Base-by-base conservation (phyloP, 768 basidiomycete species). In the Boletellus emodensis region DNA sequence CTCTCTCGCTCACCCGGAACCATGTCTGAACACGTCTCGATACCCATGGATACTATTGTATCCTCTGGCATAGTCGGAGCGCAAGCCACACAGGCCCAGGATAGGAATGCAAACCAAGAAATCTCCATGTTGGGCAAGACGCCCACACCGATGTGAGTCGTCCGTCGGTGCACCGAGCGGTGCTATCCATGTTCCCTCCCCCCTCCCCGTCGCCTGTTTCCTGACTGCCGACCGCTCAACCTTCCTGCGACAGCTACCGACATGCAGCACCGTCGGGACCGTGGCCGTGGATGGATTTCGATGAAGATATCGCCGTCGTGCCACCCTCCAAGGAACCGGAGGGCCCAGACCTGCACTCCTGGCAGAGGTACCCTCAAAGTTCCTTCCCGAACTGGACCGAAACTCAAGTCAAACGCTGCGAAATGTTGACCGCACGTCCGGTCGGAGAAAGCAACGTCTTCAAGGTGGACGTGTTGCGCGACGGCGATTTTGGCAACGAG, bases 221-320 rank as follows among this genome's bases (percentile, higher is more conserved):
- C 26, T 38, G 47, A 13, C 24, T 30, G 28, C 3, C 36, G 26
- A 22, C 24, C 15, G 40, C 35, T 51, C 11, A 18, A 42, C 42
- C 34, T 3, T 40, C n/a, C 40, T 28, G 39, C 28, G n/a, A 38
- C 40, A 68, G 66, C 22, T 62, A 72, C 44, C 62, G 72, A 2
- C 72, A 73, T 20, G 72, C 66, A 15, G 60, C 71, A 13, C 72
- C 72, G 3, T 70, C 67, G 4, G 72, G 72, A 6, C 72, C 72
- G 20, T 74, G 72, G 72, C 72, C 72, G 6, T 74, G 70, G 63
- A 67, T 74, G 57, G 72, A 74, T 53, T 62, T 73, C 17, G 66
- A 69, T 41, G 64, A 53, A 40, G 68, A 64, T 49, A 38, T 57
- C 1, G 2, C 15, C 0, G 53, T 56, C 3, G 6, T 24, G 1